phyloP scores from a whole-genome alignment of 352 stramenopile species.

The Pythium sukuiense region DNA sequence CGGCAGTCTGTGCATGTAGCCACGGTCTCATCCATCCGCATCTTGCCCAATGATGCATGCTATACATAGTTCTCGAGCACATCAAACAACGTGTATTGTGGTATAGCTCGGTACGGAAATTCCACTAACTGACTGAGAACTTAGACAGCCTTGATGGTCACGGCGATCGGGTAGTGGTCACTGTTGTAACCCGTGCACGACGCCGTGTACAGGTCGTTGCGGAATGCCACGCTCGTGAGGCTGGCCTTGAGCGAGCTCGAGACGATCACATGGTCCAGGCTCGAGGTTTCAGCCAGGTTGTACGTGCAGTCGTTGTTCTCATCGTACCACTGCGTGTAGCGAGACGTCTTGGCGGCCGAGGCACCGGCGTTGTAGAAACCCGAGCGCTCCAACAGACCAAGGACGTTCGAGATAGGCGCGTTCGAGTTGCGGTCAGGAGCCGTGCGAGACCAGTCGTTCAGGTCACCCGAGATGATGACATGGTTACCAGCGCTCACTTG shows the following conservation, averaged over 20 bases:
- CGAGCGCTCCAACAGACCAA: constrained; percentile 44
- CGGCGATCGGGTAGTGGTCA: constrained; percentile 53
- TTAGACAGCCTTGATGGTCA: constrained; percentile 23
- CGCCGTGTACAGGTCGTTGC: constrained; percentile 49
- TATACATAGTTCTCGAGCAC: no score
- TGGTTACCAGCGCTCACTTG: constrained; percentile 45
- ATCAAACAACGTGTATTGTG: no score
- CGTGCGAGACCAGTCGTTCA: constrained; percentile 65
- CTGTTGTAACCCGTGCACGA: constrained; percentile 59
- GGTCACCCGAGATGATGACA: constrained; percentile 61
- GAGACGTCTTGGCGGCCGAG: constrained; percentile 38
- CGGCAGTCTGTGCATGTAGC: no score
- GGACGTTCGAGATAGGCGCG: constrained; percentile 49
- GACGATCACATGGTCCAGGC: constrained; percentile 57
- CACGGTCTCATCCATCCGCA: no score
- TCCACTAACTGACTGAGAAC: not conserved
- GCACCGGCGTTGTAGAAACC: constrained; percentile 49
- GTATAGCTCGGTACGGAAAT: not conserved
- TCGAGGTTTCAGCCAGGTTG: constrained; percentile 45
- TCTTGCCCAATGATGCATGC: no score
- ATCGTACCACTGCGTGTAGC: constrained; percentile 66
- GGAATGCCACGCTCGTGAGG: constrained; percentile 48
- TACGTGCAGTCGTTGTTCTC: constrained; percentile 60
- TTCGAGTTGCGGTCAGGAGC: constrained; percentile 65
- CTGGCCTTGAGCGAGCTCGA: constrained; percentile 45